A percentile compares a stretch with the other conserved stretches of the same genome.
Evolutionary conservation across 108 stramenopile species (phyloP).

Genomic region (Discostella stelligeroides): DNA sequence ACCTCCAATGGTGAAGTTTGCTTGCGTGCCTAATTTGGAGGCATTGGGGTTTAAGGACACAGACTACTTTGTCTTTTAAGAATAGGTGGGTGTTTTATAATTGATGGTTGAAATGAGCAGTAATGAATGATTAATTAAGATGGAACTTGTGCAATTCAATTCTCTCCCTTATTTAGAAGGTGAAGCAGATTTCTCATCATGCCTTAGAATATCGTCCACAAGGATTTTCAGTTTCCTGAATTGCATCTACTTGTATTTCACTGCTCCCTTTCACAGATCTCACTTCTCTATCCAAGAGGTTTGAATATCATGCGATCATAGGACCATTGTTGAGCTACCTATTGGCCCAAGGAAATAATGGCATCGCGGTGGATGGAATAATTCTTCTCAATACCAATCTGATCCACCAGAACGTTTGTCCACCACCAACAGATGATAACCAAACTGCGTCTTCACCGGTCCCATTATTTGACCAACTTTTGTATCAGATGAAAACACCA

Average conservation of each 20-base stretch:
- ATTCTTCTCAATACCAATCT: constrained; percentile 21
- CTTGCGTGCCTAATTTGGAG: constrained; percentile 90
- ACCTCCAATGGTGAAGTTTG: constrained; percentile 98
- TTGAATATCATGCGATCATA: no score
- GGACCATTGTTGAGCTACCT: no score
- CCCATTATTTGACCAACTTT: constrained; percentile 60
- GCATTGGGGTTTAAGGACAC: constrained; percentile 88
- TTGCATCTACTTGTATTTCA: not conserved
- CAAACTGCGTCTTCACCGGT: constrained; percentile 70
- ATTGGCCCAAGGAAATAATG: not conserved
- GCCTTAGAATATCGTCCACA: no score
- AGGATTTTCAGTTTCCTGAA: not conserved
- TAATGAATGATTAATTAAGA: no score
- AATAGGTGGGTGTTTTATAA: not conserved
- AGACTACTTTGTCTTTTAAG: constrained; percentile 89
- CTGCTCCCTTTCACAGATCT: no score
- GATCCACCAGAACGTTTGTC: constrained; percentile 75
- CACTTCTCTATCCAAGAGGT: no score
- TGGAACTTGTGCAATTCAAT: no score
- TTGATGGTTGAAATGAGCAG: not conserved
- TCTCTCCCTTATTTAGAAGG: no score
- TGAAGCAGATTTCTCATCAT: no score
- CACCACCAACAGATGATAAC: constrained; percentile 79
- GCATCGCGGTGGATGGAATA: not conserved
- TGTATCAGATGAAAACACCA: constrained; percentile 69